Percentiles rank a stretch among this genome's conserved stretches.
Conservation (phyloP, 2,329 filamentous ascomycete species). For the Fonsecaea nubica region DNA sequence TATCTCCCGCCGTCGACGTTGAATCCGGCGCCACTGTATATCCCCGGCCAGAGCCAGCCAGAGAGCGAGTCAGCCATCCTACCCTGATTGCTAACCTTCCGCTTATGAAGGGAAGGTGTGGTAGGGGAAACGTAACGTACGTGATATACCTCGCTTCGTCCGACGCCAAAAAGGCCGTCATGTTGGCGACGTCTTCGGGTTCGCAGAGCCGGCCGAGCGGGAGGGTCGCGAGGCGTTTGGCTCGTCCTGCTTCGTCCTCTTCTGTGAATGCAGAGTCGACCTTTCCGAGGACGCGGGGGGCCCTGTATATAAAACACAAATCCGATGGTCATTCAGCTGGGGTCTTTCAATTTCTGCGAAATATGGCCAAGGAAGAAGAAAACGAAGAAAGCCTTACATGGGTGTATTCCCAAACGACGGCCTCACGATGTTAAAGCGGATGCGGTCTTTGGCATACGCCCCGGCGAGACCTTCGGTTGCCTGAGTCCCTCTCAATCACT, state of each 20-base stretch:
- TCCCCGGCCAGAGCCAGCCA: not conserved
- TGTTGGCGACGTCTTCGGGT: conserved; percentile 2
- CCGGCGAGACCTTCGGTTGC: not conserved
- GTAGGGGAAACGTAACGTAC: too few relatives aligned
- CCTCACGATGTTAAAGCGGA: not conserved
- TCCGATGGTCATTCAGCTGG: too few relatives aligned
- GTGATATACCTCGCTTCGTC: conserved; percentile 10
- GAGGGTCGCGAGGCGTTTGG: not conserved
- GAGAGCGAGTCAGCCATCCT: too few relatives aligned
- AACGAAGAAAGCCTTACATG: not conserved
- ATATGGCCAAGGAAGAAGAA: too few relatives aligned
- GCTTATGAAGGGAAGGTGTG: too few relatives aligned
- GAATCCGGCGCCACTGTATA: not conserved
- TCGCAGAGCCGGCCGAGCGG: not conserved
- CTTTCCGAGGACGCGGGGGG: not conserved
- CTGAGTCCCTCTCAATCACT: not conserved
- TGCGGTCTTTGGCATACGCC: not conserved
- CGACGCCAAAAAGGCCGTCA: not conserved
- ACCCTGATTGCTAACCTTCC: too few relatives aligned
- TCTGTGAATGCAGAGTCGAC: not conserved
- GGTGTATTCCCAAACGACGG: not conserved
- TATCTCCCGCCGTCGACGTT: conserved; percentile 1
- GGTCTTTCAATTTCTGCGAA: too few relatives aligned
- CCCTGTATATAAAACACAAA: not conserved
- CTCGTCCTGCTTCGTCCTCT: not conserved